Conservation (phyloP, 225 moss, liverwort and hornwort species). For the Polytrichum commune region DNA sequence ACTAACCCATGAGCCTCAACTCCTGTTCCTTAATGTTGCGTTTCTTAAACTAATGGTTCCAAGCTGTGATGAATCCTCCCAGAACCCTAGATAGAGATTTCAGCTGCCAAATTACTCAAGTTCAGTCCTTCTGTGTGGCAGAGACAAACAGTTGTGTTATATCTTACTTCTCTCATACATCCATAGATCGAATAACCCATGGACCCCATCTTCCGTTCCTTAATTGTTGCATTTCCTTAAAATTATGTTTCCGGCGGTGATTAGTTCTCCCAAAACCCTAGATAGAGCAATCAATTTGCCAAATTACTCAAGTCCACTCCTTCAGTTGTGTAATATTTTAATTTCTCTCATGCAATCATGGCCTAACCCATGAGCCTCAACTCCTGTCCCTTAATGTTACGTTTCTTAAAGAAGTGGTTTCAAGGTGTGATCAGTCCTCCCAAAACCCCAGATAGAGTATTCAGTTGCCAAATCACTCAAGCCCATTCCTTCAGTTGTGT, state of each 20-base stretch:
- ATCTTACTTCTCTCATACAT: not conserved
- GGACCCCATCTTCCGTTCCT: not conserved
- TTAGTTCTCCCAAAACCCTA: not conserved
- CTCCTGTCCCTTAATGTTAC: not conserved
- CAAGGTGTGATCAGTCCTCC: not conserved
- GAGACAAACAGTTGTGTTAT: not conserved
- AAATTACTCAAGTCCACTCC: not conserved
- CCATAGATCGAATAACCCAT: not conserved
- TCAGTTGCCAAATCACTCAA: not conserved
- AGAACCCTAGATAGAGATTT: constrained; percentile 81
- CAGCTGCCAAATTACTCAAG: constrained; percentile 84
- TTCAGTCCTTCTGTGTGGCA: constrained; percentile 70
- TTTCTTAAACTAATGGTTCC: not conserved
- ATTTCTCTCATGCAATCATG: too few species aligned
- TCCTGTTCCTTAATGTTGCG: not conserved
- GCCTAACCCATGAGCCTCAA: not conserved
- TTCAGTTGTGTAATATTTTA: not conserved
- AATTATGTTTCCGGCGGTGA: not conserved
- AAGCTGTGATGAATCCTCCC: constrained; percentile 13
- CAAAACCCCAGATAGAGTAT: too few species aligned
- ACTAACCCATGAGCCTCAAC: not conserved
- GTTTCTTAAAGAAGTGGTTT: not conserved
- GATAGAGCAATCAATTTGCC: not conserved
- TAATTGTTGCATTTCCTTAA: not conserved
- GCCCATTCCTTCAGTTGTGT: not conserved